Evolutionary conservation across 2,329 filamentous ascomycete genomes (phyloP), one percentile per base, ranked within the genome.

Genomic region (Trichoderma sp.): DNA sequence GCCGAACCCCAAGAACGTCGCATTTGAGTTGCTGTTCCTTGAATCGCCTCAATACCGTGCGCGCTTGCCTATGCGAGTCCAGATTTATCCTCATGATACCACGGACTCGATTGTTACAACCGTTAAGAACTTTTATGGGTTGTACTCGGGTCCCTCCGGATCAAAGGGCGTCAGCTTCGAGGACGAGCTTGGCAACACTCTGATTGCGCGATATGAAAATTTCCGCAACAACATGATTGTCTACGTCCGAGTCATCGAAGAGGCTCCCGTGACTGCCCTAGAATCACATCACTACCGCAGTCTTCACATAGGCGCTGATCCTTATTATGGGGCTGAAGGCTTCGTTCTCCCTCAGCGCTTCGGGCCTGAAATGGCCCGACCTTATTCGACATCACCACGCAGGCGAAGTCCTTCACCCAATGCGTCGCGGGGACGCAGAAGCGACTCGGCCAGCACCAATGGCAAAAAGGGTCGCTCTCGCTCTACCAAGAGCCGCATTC

Each of bases 81-180:
- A 96, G 76, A 97, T 99, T 73, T 97, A 91, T 76, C 92, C 92
- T 56, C 94, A 98, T 80, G 95, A 99, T 83, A 94, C 92, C 63
- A 98, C 94, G 25, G 94, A 98, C 77, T 97, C 94, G 39, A 99
- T 99, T 81, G 92, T 98, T 71, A 95, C 93, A 15, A 98, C 95
- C 1, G 94, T 98, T 76, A 98, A 97, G 86, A 98, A 97, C 84
- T 98, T 98, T 82, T 98, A 97, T 78, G 95, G 95, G 70, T 86
- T 99, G 72, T 97, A 97, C 78, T 92, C 94, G 72, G 89, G 87
- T 70, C 84, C 85, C 39, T 81, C 81, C 70, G 86, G 88, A 73
- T 88, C 88, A 73, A 90, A 90, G 77, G 94, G 95, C 72, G 91
- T 99, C 76, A 97, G 93, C 81, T 98, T 99, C 76, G 94, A 98